These are phyloP conservation scores for Ilyonectria mors-panacis DNA, from an alignment of 2,329 filamentous ascomycete genomes.

Conservation along the genomic window DNA sequence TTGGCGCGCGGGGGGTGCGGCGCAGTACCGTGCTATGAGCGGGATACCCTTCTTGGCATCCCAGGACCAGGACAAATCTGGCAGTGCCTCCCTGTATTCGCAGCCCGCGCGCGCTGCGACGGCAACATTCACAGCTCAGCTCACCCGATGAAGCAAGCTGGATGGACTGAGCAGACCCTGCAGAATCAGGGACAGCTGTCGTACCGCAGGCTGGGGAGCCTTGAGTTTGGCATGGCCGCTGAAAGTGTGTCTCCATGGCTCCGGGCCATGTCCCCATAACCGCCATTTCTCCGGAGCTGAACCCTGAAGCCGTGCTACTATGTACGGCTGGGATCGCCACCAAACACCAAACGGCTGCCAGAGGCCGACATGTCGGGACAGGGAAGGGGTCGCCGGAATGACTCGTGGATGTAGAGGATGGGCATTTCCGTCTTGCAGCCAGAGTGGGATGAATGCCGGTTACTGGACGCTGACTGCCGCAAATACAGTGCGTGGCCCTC, in stretches of 20 bases:
- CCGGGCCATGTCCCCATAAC: conserved; percentile 27
- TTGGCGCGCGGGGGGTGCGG: conserved; percentile 10
- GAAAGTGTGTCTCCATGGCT: conserved; percentile 14
- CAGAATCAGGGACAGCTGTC: conserved; percentile 6
- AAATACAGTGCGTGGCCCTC: conserved; percentile 12
- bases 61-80: conserved; percentile 11
- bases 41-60: conserved; percentile 26
- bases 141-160: conserved; percentile 21
- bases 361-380: conserved; percentile 8
- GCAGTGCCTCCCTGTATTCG: conserved; percentile 2
- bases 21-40: conserved; percentile 6
- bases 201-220: neutral
- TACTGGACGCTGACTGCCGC: conserved; percentile 15
- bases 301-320: conserved; percentile 10
- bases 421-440: conserved; percentile 17
- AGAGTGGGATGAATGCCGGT: conserved; percentile 12
- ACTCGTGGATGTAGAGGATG: conserved; percentile 20
- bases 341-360: conserved; percentile 8
- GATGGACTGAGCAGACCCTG: conserved; percentile 16
- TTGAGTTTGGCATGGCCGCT: neutral
- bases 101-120: neutral
- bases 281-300: conserved; percentile 26
- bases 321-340: conserved; percentile 10
- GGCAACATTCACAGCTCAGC: conserved; percentile 8
- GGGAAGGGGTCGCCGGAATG: conserved; percentile 17